Evolutionary conservation across 129 eudicot genomes (phyloP).

Genomic region (Flaveria ramosissima): DNA sequence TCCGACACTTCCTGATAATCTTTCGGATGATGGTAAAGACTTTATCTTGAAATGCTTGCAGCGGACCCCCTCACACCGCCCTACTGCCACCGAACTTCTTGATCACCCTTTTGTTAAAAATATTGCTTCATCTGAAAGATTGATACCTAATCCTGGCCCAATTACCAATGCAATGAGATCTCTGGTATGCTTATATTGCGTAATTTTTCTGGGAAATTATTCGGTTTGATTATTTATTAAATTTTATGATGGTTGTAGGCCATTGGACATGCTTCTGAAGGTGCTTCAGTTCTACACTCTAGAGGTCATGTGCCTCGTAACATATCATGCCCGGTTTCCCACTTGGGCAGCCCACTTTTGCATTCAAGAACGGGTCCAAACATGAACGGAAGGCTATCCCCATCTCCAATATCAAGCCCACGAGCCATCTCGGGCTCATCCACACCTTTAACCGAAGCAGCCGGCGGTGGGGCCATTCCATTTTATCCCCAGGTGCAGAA

Average conservation of each 20-base stretch:
- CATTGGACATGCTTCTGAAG: slow-evolving; percentile 43
- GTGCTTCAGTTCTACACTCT: slow-evolving; percentile 34
- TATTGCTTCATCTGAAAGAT: slow-evolving; percentile 46
- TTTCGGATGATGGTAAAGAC: slow-evolving; percentile 77
- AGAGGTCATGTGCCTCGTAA: slow-evolving; percentile 45
- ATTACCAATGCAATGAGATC: slow-evolving; percentile 38
- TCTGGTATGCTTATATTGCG: slow-evolving; percentile 29
- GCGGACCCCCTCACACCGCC: slow-evolving; percentile 64
- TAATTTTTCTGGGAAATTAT: background rate
- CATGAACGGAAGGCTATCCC: slow-evolving; percentile 41
- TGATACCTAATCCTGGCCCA: slow-evolving; percentile 34
- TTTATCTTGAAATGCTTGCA: slow-evolving; percentile 69
- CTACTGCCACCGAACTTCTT: slow-evolving; percentile 64
- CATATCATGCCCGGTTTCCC: slow-evolving; percentile 72
- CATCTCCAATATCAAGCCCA: slow-evolving; percentile 56
- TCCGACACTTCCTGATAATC: slow-evolving; percentile 69
- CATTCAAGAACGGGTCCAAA: slow-evolving; percentile 40
- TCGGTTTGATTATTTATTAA: slow-evolving; percentile 7
- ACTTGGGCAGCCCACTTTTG: slow-evolving; percentile 51
- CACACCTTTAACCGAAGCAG: slow-evolving; percentile 50
- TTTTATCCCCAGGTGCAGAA: slow-evolving; percentile 35
- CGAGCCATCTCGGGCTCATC: slow-evolving; percentile 53
- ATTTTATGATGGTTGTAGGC: slow-evolving; percentile 38
- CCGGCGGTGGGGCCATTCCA: slow-evolving; percentile 48
- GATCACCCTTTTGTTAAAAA: slow-evolving; percentile 71